Percentiles rank a stretch among this genome's conserved stretches.
phyloP scores from a whole-genome alignment of 2,329 filamentous ascomycete genomes.

The Diatrype stigma region DNA sequence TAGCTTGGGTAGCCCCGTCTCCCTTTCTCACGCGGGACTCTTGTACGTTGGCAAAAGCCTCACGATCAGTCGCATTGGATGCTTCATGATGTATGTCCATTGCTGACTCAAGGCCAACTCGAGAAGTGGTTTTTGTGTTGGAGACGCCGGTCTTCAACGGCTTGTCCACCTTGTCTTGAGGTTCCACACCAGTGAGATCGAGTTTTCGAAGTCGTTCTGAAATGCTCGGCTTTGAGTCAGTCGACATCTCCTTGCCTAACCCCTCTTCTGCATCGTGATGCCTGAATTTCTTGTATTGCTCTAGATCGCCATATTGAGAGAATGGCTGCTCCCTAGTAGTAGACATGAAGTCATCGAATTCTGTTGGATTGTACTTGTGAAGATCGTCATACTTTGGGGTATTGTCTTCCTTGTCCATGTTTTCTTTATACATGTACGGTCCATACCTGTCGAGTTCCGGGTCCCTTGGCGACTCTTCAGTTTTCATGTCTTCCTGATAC shows the following conservation, averaged over 20 bases:
- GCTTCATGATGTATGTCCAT: slow-evolving; percentile 26
- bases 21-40: slow-evolving; percentile 15
- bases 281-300: slow-evolving; percentile 33
- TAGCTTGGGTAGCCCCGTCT: slow-evolving; percentile 16
- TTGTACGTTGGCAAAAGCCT: slow-evolving; percentile 21
- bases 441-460: slow-evolving; percentile 36
- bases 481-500: slow-evolving; percentile 26
- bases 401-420: slow-evolving; percentile 14
- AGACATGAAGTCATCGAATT: slow-evolving; percentile 19
- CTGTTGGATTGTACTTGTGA: slow-evolving; percentile 29
- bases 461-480: slow-evolving; percentile 27
- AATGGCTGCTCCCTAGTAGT: slow-evolving; percentile 21
- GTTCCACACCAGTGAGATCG: slow-evolving; percentile 10
- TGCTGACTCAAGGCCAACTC: slow-evolving; percentile 24
- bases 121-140: slow-evolving; percentile 6
- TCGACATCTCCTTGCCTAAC: slow-evolving; percentile 26
- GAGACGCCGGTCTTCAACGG: background rate
- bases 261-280: slow-evolving; percentile 33
- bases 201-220: slow-evolving; percentile 14
- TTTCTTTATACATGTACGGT: slow-evolving; percentile 24
- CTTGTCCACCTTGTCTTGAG: slow-evolving; percentile 1
- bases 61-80: slow-evolving; percentile 25
- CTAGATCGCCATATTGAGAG: slow-evolving; percentile 36
- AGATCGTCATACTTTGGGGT: slow-evolving; percentile 34
- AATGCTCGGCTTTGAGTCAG: slow-evolving; percentile 10